Evolutionary conservation across 768 basidiomycete species (phyloP).

Genomic region (Mrakia blollopis): DNA sequence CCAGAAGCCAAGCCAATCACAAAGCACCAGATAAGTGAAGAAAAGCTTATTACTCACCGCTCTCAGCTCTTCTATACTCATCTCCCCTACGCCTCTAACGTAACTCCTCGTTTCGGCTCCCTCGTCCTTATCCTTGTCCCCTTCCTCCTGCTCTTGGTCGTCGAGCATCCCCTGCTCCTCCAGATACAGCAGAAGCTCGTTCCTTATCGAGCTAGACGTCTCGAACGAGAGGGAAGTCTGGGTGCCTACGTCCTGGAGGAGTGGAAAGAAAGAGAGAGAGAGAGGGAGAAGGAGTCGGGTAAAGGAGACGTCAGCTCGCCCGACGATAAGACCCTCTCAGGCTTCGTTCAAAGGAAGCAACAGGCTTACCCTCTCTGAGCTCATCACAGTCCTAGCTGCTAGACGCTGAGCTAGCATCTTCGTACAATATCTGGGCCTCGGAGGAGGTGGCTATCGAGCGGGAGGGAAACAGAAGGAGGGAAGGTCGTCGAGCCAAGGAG

Average conservation of each 20-base stretch:
- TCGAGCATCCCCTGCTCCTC: constrained; percentile 31
- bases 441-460: background rate
- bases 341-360: no score
- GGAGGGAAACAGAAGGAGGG: background rate
- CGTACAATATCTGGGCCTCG: no score
- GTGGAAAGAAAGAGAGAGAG: background rate
- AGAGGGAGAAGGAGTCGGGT: background rate
- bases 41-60: background rate
- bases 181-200: constrained; percentile 22
- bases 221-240: constrained; percentile 31
- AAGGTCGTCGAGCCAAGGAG: background rate
- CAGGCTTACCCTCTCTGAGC: no score
- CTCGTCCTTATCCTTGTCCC: constrained; percentile 8
- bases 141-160: constrained; percentile 16
- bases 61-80: constrained; percentile 15
- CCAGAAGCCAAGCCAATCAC: no score
- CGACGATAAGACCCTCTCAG: background rate
- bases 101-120: background rate
- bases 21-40: background rate
- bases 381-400: no score
- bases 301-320: background rate
- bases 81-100: constrained; percentile 15
- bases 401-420: no score
- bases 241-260: constrained; percentile 18
- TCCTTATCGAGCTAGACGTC: constrained; percentile 29